Evolutionary conservation across 352 stramenopile genomes (phyloP).

Genomic region (Salisapilia sapeloensis): DNA sequence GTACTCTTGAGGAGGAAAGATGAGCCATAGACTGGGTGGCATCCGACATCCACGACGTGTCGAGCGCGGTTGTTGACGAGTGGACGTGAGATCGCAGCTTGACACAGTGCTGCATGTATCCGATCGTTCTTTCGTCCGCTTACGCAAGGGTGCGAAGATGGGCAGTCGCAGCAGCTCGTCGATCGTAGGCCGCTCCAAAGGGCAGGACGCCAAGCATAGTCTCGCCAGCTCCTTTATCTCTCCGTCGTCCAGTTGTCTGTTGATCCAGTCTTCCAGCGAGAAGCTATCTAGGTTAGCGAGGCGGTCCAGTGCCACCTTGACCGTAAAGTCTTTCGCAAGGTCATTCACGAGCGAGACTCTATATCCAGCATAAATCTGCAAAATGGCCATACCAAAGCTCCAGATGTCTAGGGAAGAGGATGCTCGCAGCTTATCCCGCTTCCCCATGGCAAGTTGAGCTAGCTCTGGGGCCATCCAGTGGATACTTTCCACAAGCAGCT

Average conservation of each 20-base stretch:
- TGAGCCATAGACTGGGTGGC: conserved; percentile 44
- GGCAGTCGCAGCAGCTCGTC: conserved; percentile 16
- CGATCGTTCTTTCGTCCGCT: too few species aligned
- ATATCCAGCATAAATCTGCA: conserved; percentile 28
- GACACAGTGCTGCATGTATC: conserved; percentile 3
- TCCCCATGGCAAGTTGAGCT: conserved; percentile 2
- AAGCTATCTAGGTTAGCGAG: conserved; percentile 8
- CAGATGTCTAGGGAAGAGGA: conserved; percentile 30
- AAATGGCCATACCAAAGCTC: conserved; percentile 32
- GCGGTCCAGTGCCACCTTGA: conserved; percentile 15
- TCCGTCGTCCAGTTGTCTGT: conserved; percentile 20
- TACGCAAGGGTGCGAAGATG: conserved; percentile 14
- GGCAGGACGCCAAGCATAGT: conserved; percentile 17
- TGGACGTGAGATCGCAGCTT: conserved; percentile 3
- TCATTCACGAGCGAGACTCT: conserved; percentile 19
- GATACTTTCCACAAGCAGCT: conserved; percentile 9
- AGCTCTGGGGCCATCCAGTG: conserved; percentile 3
- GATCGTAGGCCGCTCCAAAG: conserved; percentile 18
- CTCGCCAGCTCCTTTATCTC: conserved; percentile 21
- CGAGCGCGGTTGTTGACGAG: neutral
- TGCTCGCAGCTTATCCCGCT: conserved; percentile 7
- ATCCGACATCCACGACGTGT: conserved; percentile 1
- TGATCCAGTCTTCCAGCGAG: conserved; percentile 29
- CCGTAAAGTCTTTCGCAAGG: conserved; percentile 14
- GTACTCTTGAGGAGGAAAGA: conserved; percentile 26